A percentile compares a stretch with the other conserved stretches of the same genome.
phyloP scores from a whole-genome alignment of 192 early-diverging fungal genomes.

The Chytriomyces sp. region DNA sequence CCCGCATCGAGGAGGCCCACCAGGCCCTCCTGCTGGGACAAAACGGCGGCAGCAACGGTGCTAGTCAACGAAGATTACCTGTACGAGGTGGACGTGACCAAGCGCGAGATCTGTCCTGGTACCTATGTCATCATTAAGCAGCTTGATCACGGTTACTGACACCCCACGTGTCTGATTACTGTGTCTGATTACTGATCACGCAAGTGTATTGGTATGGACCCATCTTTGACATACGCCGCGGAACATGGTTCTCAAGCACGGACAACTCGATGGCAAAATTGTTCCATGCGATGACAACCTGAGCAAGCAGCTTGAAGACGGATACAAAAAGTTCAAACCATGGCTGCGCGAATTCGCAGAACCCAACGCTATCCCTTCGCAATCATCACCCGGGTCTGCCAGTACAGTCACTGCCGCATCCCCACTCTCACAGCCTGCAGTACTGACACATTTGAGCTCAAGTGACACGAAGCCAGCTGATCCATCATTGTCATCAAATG shows the following conservation, averaged over 20 bases:
- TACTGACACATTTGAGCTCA: conserved; percentile 1
- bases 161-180: too few relatives aligned
- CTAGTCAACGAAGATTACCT: conserved; percentile 79
- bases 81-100: conserved; percentile 78
- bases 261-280: conserved; percentile 62
- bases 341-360: conserved; percentile 45
- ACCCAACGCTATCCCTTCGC: background rate
- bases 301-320: conserved; percentile 78
- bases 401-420: conserved; percentile 14
- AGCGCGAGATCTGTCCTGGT: conserved; percentile 68
- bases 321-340: conserved; percentile 73
- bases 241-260: conserved; percentile 79
- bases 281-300: conserved; percentile 84
- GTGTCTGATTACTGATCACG: background rate
- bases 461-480: background rate
- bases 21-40: conserved; percentile 16
- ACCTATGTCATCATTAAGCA: background rate
- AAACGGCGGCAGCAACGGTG: conserved; percentile 39
- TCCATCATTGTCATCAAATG: background rate
- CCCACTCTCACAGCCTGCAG: conserved; percentile 17
- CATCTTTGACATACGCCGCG: conserved; percentile 78
- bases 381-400: background rate
- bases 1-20: conserved; percentile 43
- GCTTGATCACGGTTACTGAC: too few relatives aligned
- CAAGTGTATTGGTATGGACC: conserved; percentile 84